Evolutionary conservation across 768 basidiomycete species (phyloP).

Genomic region (Nidularia sp.): DNA sequence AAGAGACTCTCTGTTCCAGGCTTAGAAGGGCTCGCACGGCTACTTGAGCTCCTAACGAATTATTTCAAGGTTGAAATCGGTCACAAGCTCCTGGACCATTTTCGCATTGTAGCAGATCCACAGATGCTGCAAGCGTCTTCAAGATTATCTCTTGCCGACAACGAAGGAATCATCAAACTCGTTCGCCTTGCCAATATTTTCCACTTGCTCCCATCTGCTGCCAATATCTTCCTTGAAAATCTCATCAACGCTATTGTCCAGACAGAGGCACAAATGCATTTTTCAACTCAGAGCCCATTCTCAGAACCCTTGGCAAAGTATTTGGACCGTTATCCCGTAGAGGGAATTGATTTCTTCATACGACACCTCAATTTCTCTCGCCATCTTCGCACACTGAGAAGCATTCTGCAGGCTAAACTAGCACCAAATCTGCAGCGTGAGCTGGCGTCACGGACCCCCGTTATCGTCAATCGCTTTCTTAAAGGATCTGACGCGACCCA

Average conservation of each 20-base stretch:
- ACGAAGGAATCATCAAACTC: constrained; percentile 88
- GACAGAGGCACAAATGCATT: constrained; percentile 88
- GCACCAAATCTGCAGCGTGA: constrained; percentile 75
- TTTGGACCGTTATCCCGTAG: constrained; percentile 82
- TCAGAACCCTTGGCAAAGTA: constrained; percentile 90
- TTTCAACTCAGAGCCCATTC: constrained; percentile 86
- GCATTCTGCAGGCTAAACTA: constrained; percentile 72
- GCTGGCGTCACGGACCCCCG: constrained; percentile 53
- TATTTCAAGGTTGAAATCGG: constrained; percentile 99
- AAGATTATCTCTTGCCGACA: constrained; percentile 75
- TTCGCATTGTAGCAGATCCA: constrained; percentile 87
- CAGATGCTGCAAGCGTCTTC: constrained; percentile 79
- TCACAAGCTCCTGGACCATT: constrained; percentile 94
- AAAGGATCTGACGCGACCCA: constrained; percentile 43
- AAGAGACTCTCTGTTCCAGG: constrained; percentile 91
- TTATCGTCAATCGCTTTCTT: constrained; percentile 49
- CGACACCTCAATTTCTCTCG: constrained; percentile 73
- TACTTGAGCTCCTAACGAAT: constrained; percentile 91
- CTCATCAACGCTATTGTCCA: constrained; percentile 88
- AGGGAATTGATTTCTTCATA: constrained; percentile 84
- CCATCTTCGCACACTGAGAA: constrained; percentile 80
- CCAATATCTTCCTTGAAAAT: constrained; percentile 85
- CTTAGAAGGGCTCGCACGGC: constrained; percentile 87
- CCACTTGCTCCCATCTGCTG: constrained; percentile 90
- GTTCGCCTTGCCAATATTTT: constrained; percentile 97